Percentiles rank a stretch among this genome's conserved stretches.
phyloP scores from a whole-genome alignment of 148 eudicot species.

The Fagopyrum tataricum region DNA sequence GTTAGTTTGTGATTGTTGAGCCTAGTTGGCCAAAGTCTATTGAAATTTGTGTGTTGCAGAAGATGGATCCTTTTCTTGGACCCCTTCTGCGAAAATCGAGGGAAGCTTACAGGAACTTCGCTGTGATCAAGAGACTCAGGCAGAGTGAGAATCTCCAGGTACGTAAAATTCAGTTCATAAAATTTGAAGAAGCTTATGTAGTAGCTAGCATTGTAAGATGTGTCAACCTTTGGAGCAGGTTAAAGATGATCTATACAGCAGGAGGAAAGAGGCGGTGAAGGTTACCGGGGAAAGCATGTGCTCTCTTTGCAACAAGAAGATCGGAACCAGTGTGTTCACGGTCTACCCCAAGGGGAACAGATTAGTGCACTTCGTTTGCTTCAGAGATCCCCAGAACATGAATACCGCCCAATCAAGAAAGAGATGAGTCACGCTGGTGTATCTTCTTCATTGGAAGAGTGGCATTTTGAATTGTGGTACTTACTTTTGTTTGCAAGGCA shows the following conservation, averaged over 20 bases:
- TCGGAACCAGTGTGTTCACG: conserved; percentile 98
- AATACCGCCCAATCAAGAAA: conserved; percentile 62
- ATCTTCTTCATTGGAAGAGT: neutral
- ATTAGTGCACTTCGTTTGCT: conserved; percentile 93
- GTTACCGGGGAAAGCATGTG: conserved; percentile 81
- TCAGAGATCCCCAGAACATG: conserved; percentile 91
- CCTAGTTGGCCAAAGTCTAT: neutral
- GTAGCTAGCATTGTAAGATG: neutral
- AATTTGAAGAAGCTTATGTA: neutral
- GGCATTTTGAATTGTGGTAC: neutral
- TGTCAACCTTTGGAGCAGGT: conserved; percentile 36
- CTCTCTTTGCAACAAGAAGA: conserved; percentile 90
- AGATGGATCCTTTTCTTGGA: conserved; percentile 87
- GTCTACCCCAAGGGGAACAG: conserved; percentile 92
- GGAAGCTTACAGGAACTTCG: conserved; percentile 75
- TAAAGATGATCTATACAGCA: conserved; percentile 81
- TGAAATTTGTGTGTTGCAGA: conserved; percentile 40
- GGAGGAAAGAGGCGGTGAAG: conserved; percentile 79
- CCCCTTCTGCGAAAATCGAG: conserved; percentile 92
- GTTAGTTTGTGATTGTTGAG: neutral
- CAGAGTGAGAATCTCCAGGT: conserved; percentile 97
- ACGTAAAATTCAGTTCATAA: conserved; percentile 13
- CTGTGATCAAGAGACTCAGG: conserved; percentile 83
- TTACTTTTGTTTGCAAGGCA: neutral
- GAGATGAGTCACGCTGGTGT: conserved; percentile 19